phyloP scores from a whole-genome alignment of 306 rosid species.

The Begonia fuchsioides region DNA sequence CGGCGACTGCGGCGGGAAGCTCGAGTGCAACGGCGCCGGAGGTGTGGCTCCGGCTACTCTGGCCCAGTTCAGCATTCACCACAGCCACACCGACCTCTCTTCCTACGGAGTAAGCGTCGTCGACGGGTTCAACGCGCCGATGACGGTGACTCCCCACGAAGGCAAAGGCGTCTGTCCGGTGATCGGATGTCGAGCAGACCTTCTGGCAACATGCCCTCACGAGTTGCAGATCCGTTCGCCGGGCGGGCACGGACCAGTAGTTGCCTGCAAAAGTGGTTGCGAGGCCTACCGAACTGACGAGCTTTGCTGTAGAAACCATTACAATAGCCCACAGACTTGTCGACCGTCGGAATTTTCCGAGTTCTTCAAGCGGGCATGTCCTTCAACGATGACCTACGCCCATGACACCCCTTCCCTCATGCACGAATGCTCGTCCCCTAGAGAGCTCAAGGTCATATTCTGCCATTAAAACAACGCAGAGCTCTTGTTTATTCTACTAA shows the following conservation, averaged over 20 bases:
- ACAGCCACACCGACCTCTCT: slow-evolving; percentile 40
- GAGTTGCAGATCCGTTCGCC: slow-evolving; percentile 32
- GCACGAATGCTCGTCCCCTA: slow-evolving; percentile 86
- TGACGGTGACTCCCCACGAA: slow-evolving; percentile 83
- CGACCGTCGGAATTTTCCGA: slow-evolving; percentile 29
- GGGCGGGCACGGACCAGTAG: slow-evolving; percentile 25
- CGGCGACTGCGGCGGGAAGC: slow-evolving; percentile 74
- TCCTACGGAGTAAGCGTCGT: slow-evolving; percentile 88
- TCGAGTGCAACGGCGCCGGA: slow-evolving; percentile 60
- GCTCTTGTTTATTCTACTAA: no score
- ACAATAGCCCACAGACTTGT: slow-evolving; percentile 47
- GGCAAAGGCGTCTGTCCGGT: slow-evolving; percentile 79
- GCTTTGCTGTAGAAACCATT: slow-evolving; percentile 62
- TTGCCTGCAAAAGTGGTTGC: slow-evolving; percentile 88
- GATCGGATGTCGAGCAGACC: slow-evolving; percentile 48
- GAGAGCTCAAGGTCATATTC: slow-evolving; percentile 83
- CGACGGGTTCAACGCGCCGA: slow-evolving; percentile 67
- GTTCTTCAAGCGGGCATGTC: slow-evolving; percentile 69
- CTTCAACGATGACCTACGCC: slow-evolving; percentile 46
- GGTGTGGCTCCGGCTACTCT: slow-evolving; percentile 51
- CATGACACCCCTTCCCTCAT: slow-evolving; percentile 63
- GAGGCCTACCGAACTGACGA: slow-evolving; percentile 57
- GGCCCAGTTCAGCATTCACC: slow-evolving; percentile 54
- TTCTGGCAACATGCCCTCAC: slow-evolving; percentile 55
- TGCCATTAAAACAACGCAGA: slow-evolving; percentile 33